Evolutionary conservation across 2,329 filamentous ascomycete genomes (phyloP).

Genomic region (Xylaria sp.): DNA sequence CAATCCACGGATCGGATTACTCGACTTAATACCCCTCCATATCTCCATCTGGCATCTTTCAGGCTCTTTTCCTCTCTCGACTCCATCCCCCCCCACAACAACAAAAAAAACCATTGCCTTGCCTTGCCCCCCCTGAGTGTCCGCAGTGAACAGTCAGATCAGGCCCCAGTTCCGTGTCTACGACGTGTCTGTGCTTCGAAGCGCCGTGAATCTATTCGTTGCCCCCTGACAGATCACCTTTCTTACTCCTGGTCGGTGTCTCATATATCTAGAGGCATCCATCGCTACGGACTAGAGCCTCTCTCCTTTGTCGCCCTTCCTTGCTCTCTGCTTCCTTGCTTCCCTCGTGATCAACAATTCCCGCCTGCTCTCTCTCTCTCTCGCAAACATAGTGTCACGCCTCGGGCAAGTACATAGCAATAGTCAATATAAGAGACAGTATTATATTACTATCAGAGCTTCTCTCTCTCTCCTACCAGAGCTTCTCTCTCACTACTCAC

Average conservation of each 20-base stretch:
- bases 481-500: conserved; percentile 21
- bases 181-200: not conserved
- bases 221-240: conserved; percentile 3
- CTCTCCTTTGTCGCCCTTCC: not conserved
- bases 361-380: not conserved
- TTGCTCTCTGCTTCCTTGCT: conserved; percentile 2
- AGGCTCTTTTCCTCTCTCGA: not conserved
- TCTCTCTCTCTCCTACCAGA: conserved; percentile 25
- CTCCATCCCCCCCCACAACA: not conserved
- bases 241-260: conserved; percentile 9
- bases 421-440: conserved; percentile 48
- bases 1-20: too few species aligned
- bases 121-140: not conserved
- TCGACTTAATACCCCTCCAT: too few species aligned
- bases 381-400: conserved; percentile 8
- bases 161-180: not conserved
- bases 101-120: not conserved
- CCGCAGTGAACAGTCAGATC: not conserved
- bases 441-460: conserved; percentile 24
- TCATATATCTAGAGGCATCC: conserved; percentile 8
- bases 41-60: too few species aligned
- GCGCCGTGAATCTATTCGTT: not conserved
- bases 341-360: not conserved
- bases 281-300: not conserved
- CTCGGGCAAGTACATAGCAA: conserved; percentile 40